Percentiles rank a stretch among this genome's conserved stretches.
Evolutionary conservation across 1,139 yeast species (phyloP).

Genomic region (Scheffersomyces stambukii): DNA sequence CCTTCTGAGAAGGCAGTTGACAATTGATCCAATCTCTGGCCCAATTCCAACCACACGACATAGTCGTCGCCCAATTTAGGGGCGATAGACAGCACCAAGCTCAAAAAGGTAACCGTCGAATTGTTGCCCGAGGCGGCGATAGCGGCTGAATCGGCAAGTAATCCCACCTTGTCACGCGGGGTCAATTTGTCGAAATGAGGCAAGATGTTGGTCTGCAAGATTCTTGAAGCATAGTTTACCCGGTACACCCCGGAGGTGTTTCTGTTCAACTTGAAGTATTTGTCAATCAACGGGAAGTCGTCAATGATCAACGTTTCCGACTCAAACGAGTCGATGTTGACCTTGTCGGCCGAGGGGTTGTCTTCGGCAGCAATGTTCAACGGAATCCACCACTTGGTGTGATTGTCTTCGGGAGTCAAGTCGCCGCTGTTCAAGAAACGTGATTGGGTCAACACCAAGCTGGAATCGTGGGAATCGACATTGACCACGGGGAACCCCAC

Average conservation of each 20-base stretch:
- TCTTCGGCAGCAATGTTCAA: slow-evolving; percentile 40
- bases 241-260: slow-evolving; percentile 64
- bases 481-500: slow-evolving; percentile 81
- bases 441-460: slow-evolving; percentile 58
- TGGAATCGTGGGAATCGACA: slow-evolving; percentile 38
- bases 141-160: slow-evolving; percentile 26
- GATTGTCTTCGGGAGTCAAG: slow-evolving; percentile 67
- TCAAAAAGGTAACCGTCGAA: slow-evolving; percentile 41
- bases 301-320: slow-evolving; percentile 18
- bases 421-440: slow-evolving; percentile 80
- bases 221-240: slow-evolving; percentile 53
- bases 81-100: slow-evolving; percentile 38
- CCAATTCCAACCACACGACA: slow-evolving; percentile 65
- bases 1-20: slow-evolving; percentile 46
- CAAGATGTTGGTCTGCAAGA: slow-evolving; percentile 43
- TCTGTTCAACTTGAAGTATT: slow-evolving; percentile 57
- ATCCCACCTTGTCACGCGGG: slow-evolving; percentile 53
- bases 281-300: slow-evolving; percentile 17
- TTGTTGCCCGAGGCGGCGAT: slow-evolving; percentile 59
- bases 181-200: slow-evolving; percentile 50
- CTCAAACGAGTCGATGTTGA: slow-evolving; percentile 18
- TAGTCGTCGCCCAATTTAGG: slow-evolving; percentile 46
- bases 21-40: slow-evolving; percentile 40
- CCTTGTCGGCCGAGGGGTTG: slow-evolving; percentile 4
- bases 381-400: slow-evolving; percentile 76